Conservation (phyloP, 2,329 filamentous ascomycete genomes). For the Setomelanomma holmii region DNA sequence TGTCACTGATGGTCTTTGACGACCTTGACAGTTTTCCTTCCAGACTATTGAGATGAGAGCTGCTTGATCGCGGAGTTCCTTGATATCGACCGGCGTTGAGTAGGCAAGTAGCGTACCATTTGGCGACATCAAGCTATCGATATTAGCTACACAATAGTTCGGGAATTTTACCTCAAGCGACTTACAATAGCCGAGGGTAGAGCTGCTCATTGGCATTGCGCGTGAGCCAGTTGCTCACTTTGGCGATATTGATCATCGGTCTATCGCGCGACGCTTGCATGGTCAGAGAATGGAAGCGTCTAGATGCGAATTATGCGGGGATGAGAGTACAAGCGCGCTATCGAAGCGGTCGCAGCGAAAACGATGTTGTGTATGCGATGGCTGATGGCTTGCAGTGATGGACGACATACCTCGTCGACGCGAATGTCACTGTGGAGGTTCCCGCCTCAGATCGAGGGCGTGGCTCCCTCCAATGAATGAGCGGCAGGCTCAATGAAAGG, state of each 20-base stretch:
- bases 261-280: constrained; percentile 17
- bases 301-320: neutral
- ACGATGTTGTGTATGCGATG: neutral
- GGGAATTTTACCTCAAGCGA: no score
- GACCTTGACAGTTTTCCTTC: constrained; percentile 52
- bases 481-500: constrained; percentile 4
- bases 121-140: constrained; percentile 56
- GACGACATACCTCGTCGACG: constrained; percentile 22
- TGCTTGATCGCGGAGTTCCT: constrained; percentile 57
- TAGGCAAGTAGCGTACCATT: constrained; percentile 60
- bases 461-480: constrained; percentile 8
- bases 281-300: constrained; percentile 15
- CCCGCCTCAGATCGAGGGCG: constrained; percentile 2
- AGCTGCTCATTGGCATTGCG: constrained; percentile 54
- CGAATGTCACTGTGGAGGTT: constrained; percentile 11
- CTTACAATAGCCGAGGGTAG: constrained; percentile 54
- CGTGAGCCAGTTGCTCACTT: constrained; percentile 53
- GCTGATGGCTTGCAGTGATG: neutral
- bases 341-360: neutral
- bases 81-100: constrained; percentile 57
- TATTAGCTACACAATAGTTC: neutral
- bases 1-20: constrained; percentile 20
- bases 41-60: constrained; percentile 58
- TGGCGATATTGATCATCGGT: constrained; percentile 54
- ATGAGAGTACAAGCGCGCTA: neutral